Evolutionary conservation across 2,329 filamentous ascomycete species (phyloP).

Genomic region (Hymenoscyphus linearis): DNA sequence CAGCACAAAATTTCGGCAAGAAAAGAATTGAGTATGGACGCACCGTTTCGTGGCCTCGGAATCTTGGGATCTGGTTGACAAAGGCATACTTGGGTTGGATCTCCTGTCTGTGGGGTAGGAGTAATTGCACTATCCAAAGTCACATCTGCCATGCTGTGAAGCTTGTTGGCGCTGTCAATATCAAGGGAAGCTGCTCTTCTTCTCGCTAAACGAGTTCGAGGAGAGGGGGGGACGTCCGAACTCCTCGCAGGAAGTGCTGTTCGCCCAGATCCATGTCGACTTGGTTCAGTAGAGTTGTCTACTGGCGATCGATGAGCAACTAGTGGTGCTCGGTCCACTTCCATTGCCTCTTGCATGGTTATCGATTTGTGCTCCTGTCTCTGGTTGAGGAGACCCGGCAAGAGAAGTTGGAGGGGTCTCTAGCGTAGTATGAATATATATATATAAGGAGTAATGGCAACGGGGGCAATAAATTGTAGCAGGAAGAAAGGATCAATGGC

Average conservation of each 20-base stretch:
- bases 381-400: conserved; percentile 4
- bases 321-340: conserved; percentile 15
- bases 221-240: conserved; percentile 23
- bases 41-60: conserved; percentile 65
- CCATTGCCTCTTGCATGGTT: conserved; percentile 24
- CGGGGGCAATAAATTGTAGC: conserved; percentile 16
- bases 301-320: conserved; percentile 24
- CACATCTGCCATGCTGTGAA: conserved; percentile 27
- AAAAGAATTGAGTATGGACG: conserved; percentile 34
- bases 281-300: conserved; percentile 29
- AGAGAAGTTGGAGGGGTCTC: conserved; percentile 12
- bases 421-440: too few relatives aligned
- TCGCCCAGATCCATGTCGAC: conserved; percentile 23
- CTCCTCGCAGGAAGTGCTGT: conserved; percentile 23
- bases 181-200: conserved; percentile 31
- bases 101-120: conserved; percentile 19
- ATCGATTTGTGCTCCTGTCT: conserved; percentile 7
- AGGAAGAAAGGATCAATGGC: conserved; percentile 26
- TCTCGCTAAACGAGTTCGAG: conserved; percentile 28
- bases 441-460: background rate
- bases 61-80: conserved; percentile 69
- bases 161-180: conserved; percentile 23
- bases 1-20: conserved; percentile 17
- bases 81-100: conserved; percentile 50
- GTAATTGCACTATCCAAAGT: conserved; percentile 26